Evolutionary conservation across 164 flowering plant genomes (phyloP), one percentile per base, ranked within the genome.

Genomic region (Kalanchoe fedtschenkoi): DNA sequence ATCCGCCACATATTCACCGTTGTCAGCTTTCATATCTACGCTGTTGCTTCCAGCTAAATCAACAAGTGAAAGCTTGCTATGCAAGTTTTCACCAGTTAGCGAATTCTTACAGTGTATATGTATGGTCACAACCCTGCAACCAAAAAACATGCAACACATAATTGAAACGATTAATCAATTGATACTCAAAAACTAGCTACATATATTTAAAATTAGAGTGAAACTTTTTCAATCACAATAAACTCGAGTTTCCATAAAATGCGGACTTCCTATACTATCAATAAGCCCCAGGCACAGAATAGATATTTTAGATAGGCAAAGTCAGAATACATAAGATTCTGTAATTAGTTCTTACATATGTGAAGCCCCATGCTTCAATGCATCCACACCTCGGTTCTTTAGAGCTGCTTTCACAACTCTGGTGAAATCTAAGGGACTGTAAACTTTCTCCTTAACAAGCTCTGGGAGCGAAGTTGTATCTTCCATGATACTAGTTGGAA

Each of bases 1-100:
- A 30, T 88, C 97, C 16, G 93, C 87, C 22, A 87, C 86, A 74
- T 72, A 89, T 71, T 87, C 96, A 21, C 96, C 93, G 67, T 77
- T 76, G 61, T 86, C 93, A 76, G 78, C 86, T 67, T 90, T 89
- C 6, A 67, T 68, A 43, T 66, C 69, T 58, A 76, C 61, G 67
- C 89, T 78, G 63, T 87, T 96, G 74, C 97, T 87, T 78, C 96
- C 95, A 79, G 99, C 99, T 76, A 91, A 79, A 76, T 95, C 97
- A 61, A 89, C 87, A 63, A 95, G 87, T 66, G 96, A 87, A 66
- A 95, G 89, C 76, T 91, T 95, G 84, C 96, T 91, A 65, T 82
- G 83, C 64, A 71, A 39, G 63, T 71, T 86, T 70, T 91, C 99
- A 24, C 85, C 78, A 34, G 85, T 88, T 61, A 91, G 82, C 70